Evolutionary conservation across 176 grass and related monocot genomes (phyloP).

Genomic region (Triticum urartu): DNA sequence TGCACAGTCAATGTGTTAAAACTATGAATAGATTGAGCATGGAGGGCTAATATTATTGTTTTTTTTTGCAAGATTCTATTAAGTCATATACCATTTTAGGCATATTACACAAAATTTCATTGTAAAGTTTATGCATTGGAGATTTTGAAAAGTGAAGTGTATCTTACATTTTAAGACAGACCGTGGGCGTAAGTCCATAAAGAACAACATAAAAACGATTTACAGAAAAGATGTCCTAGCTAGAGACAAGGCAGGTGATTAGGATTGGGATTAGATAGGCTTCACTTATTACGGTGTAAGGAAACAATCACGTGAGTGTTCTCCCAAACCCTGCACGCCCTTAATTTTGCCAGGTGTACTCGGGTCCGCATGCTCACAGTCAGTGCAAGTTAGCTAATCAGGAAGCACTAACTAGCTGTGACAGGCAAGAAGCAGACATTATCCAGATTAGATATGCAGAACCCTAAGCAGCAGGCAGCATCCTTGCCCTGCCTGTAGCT

Average conservation of each 20-base stretch:
- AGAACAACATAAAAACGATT: background rate
- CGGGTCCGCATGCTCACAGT: background rate
- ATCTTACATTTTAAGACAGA: background rate
- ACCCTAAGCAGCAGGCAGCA: conserved; percentile 27
- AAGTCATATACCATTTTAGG: too few relatives aligned
- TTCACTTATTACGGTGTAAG: background rate
- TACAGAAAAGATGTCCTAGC: background rate
- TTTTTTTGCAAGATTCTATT: background rate
- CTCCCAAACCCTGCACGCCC: background rate
- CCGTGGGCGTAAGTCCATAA: background rate
- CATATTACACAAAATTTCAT: too few relatives aligned
- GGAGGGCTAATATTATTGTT: too few relatives aligned
- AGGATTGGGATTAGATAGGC: background rate
- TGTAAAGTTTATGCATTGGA: too few relatives aligned
- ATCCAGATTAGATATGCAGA: conserved; percentile 39
- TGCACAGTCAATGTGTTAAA: too few relatives aligned
- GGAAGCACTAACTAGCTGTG: conserved; percentile 9
- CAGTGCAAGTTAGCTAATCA: conserved; percentile 28
- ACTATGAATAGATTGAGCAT: too few relatives aligned
- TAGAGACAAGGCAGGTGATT: conserved; percentile 13
- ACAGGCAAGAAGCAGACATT: conserved; percentile 24
- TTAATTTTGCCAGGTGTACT: background rate
- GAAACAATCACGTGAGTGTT: background rate
- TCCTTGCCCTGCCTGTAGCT: background rate
- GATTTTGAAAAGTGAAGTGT: background rate